Conservation (phyloP, 129 eudicot genomes). For the Arctium lappa region DNA sequence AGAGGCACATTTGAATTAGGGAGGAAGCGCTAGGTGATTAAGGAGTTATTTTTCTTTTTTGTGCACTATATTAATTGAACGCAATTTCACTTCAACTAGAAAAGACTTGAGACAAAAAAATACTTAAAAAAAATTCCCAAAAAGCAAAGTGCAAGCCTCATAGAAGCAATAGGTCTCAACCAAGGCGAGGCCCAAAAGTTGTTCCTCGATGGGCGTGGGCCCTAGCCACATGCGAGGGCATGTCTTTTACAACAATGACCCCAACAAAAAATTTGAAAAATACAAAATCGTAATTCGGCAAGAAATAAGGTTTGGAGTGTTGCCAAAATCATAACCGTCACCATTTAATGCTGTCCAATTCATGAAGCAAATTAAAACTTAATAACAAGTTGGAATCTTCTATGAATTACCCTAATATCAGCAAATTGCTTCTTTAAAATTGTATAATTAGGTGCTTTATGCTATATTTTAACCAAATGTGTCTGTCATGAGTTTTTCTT, state of each 20-base stretch:
- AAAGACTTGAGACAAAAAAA: no score
- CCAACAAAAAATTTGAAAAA: neutral
- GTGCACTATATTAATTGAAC: neutral
- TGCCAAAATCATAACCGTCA: neutral
- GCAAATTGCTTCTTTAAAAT: neutral
- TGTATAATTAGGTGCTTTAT: neutral
- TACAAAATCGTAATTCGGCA: neutral
- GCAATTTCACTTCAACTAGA: neutral
- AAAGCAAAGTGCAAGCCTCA: no score
- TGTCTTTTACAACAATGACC: no score
- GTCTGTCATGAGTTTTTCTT: neutral
- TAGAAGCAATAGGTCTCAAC: no score
- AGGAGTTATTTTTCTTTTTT: neutral
- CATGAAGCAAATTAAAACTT: neutral
- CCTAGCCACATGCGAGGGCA: no score
- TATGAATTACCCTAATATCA: neutral
- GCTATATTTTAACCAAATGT: neutral
- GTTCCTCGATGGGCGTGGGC: no score
- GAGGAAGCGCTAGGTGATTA: neutral
- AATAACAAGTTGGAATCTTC: neutral
- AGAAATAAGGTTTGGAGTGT: neutral
- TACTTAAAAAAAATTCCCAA: no score
- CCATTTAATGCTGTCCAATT: neutral
- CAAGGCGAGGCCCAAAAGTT: no score
- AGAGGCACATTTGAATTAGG: neutral